A percentile compares a stretch with the other conserved stretches of the same genome.
Evolutionary conservation across 176 grass and related monocot species (phyloP).

Genomic region (Carex cristatella): DNA sequence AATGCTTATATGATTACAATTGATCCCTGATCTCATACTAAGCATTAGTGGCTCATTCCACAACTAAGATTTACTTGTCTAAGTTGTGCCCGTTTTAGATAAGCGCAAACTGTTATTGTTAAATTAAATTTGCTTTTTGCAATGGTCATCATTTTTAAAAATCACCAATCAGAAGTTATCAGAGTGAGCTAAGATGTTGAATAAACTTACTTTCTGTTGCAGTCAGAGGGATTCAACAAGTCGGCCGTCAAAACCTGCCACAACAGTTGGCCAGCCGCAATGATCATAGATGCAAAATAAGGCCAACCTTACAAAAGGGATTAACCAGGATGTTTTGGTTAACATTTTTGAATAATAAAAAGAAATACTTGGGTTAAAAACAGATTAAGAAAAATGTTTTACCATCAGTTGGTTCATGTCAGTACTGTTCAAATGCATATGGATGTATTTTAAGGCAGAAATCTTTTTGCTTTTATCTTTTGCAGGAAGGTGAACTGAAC

Average conservation of each 20-base stretch:
- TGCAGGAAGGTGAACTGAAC: background rate
- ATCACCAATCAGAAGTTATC: background rate
- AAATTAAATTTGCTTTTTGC: background rate
- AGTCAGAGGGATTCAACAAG: constrained; percentile 32
- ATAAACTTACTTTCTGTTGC: constrained; percentile 38
- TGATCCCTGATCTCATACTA: too few species aligned
- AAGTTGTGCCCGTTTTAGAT: background rate
- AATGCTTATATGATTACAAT: too few species aligned
- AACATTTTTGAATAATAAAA: background rate
- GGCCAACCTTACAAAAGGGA: constrained; percentile 30
- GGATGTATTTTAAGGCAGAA: background rate
- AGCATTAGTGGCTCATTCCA: too few species aligned
- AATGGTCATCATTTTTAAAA: background rate
- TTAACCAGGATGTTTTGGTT: background rate
- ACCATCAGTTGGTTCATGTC: background rate
- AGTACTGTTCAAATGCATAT: background rate
- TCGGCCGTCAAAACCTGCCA: constrained; percentile 43
- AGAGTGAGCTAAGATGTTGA: background rate
- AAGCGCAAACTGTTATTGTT: background rate
- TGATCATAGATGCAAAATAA: constrained; percentile 33
- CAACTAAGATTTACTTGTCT: background rate
- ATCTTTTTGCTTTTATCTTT: background rate
- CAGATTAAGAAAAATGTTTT: background rate
- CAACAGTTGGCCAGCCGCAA: constrained; percentile 24
- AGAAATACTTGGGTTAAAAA: background rate